Conservation (phyloP, 371 early-diverging fungal species). For the Rhizopus sp. region DNA sequence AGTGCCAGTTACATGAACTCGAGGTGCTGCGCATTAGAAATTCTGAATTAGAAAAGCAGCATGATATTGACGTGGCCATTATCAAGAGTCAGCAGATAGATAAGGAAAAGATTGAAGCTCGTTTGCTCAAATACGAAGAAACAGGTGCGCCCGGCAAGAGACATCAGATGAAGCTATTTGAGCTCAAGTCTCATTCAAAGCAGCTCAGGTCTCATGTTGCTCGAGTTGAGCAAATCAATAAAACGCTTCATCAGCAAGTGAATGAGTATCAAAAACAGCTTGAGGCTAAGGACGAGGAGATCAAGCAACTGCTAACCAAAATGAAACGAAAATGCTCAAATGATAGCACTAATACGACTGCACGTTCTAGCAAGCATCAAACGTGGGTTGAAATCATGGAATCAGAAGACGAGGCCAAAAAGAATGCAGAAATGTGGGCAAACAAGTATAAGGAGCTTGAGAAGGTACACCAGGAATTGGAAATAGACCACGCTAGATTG, state of each 20-base stretch:
- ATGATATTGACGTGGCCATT: slow-evolving; percentile 15
- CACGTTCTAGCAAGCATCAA: background rate
- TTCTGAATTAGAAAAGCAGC: slow-evolving; percentile 26
- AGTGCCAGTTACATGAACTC: slow-evolving; percentile 29
- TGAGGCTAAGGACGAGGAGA: slow-evolving; percentile 8
- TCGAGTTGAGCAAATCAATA: slow-evolving; percentile 19
- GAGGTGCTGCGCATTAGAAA: slow-evolving; percentile 23
- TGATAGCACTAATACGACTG: background rate
- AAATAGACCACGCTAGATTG: background rate
- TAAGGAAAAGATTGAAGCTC: slow-evolving; percentile 2
- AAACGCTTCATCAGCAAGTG: slow-evolving; percentile 13
- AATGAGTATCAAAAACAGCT: slow-evolving; percentile 6
- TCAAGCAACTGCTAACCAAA: slow-evolving; percentile 2
- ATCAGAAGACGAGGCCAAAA: slow-evolving; percentile 28
- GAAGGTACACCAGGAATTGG: slow-evolving; percentile 1
- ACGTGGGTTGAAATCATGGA: slow-evolving; percentile 31
- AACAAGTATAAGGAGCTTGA: slow-evolving; percentile 21
- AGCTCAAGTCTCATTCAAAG: slow-evolving; percentile 19
- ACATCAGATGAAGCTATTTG: slow-evolving; percentile 14
- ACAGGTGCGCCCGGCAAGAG: background rate
- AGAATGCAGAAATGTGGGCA: slow-evolving; percentile 21
- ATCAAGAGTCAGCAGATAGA: slow-evolving; percentile 2
- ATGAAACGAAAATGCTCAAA: background rate
- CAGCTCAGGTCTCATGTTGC: slow-evolving; percentile 21
- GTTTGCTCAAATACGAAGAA: background rate